Percentiles rank a stretch among this genome's conserved stretches.
phyloP scores from a whole-genome alignment of 208 protist species.

The Herpetomonas tarakana region DNA sequence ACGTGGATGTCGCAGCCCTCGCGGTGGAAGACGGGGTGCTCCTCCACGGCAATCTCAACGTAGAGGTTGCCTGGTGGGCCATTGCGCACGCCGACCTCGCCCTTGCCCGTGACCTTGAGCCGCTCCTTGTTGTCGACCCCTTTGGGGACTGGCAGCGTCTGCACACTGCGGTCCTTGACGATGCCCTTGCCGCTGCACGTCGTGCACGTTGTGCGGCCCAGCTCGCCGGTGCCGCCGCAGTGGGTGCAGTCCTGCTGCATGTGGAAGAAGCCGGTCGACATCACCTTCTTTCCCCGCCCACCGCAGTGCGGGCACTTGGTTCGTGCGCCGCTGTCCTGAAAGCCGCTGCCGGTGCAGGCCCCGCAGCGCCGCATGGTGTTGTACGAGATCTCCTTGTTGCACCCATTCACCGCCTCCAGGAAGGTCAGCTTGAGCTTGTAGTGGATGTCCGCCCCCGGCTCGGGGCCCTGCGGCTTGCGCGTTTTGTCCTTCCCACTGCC shows the following conservation, averaged over 20 bases:
- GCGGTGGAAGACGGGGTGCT: conserved; percentile 84
- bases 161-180: conserved; percentile 86
- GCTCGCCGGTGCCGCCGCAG: conserved; percentile 85
- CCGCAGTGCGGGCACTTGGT: conserved; percentile 85
- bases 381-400: conserved; percentile 86
- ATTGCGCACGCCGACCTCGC: conserved; percentile 85
- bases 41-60: conserved; percentile 86
- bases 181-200: conserved; percentile 87
- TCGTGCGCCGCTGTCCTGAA: conserved; percentile 67
- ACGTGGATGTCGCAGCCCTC: conserved; percentile 85
- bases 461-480: conserved; percentile 76
- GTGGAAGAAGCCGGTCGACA: conserved; percentile 91
- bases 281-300: conserved; percentile 86
- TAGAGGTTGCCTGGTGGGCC: conserved; percentile 87
- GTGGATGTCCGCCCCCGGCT: conserved; percentile 86
- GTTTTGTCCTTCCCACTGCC: conserved; percentile 79
- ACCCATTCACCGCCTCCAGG: conserved; percentile 85
- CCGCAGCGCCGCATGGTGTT: conserved; percentile 87
- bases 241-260: conserved; percentile 91
- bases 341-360: conserved; percentile 78
- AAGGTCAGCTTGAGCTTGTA: conserved; percentile 81
- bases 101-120: conserved; percentile 84
- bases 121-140: conserved; percentile 89
- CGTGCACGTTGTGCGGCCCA: conserved; percentile 70
- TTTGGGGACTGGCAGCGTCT: conserved; percentile 84